Conservation (phyloP, 139 green algal genomes). For the Chlamydomonas sphaeroides region DNA sequence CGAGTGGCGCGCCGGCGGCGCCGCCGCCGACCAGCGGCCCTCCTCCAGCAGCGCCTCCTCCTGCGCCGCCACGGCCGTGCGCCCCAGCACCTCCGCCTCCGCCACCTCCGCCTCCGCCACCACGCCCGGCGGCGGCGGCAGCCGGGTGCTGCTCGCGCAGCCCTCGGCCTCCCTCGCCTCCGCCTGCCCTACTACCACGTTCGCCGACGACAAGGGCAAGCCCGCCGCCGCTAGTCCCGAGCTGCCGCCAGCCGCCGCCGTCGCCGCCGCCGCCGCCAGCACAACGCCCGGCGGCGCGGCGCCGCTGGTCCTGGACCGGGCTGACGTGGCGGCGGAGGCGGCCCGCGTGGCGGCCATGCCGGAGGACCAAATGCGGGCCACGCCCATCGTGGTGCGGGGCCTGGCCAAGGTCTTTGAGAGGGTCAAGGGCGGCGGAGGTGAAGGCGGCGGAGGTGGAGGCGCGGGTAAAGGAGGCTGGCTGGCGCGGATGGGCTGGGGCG, state of each 20-base stretch:
- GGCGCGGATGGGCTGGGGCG: not conserved
- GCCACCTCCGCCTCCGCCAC: not conserved
- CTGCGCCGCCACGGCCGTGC: not conserved
- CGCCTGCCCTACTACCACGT: too few species aligned
- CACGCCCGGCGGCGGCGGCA: too few species aligned
- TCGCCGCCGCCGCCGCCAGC: not conserved
- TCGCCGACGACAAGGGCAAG: too few species aligned
- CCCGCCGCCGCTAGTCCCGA: too few species aligned
- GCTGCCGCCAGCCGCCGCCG: too few species aligned
- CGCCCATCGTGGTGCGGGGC: slow-evolving; percentile 78
- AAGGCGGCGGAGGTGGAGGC: not conserved
- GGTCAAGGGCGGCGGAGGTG: not conserved
- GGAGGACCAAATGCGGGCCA: too few species aligned
- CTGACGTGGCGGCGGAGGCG: slow-evolving; percentile 41
- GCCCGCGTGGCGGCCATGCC: not conserved
- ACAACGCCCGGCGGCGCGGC: not conserved
- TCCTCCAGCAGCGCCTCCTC: not conserved
- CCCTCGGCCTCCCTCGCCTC: too few species aligned
- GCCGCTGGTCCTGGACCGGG: not conserved
- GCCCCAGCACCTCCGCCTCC: not conserved
- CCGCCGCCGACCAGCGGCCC: too few species aligned
- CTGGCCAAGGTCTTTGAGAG: slow-evolving; percentile 80
- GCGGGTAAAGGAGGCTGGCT: not conserved
- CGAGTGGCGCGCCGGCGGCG: too few species aligned
- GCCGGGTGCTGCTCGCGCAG: too few species aligned